These are phyloP conservation scores for Pyrrhoderma noxium DNA, from an alignment of 1,284 basidiomycete species.

Conservation along the genomic window DNA sequence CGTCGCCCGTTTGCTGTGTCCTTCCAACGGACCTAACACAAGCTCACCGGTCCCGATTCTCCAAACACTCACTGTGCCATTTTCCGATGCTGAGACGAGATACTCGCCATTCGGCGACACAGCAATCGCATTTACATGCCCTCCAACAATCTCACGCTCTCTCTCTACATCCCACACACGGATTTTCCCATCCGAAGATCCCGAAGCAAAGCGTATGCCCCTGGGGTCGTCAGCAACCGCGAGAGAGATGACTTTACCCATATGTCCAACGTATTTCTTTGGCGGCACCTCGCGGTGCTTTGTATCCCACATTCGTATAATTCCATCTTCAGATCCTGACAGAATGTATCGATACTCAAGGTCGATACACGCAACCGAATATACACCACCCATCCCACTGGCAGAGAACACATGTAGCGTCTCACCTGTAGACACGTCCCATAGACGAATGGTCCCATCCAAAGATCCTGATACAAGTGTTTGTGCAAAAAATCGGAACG, in stretches of 20 bases:
- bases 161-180: slow-evolving; percentile 80
- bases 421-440: background rate
- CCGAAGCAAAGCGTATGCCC: slow-evolving; percentile 77
- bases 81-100: slow-evolving; percentile 1
- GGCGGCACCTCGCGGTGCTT: no score
- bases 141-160: slow-evolving; percentile 48
- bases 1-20: slow-evolving; percentile 25
- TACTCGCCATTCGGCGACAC: slow-evolving; percentile 7
- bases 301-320: slow-evolving; percentile 1
- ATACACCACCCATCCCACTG: background rate
- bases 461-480: background rate
- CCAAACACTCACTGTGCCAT: slow-evolving; percentile 1
- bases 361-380: slow-evolving; percentile 3
- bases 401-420: background rate
- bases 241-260: background rate
- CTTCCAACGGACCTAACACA: background rate
- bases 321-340: slow-evolving; percentile 1
- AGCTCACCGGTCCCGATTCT: background rate
- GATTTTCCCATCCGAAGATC: slow-evolving; percentile 83
- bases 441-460: slow-evolving; percentile 1
- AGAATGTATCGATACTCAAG: background rate
- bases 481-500: background rate
- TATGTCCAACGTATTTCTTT: background rate
- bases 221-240: slow-evolving; percentile 48
- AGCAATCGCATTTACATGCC: no score